Evolutionary conservation across 2,329 filamentous ascomycete species (phyloP).

Genomic region (Colletotrichum phormii): DNA sequence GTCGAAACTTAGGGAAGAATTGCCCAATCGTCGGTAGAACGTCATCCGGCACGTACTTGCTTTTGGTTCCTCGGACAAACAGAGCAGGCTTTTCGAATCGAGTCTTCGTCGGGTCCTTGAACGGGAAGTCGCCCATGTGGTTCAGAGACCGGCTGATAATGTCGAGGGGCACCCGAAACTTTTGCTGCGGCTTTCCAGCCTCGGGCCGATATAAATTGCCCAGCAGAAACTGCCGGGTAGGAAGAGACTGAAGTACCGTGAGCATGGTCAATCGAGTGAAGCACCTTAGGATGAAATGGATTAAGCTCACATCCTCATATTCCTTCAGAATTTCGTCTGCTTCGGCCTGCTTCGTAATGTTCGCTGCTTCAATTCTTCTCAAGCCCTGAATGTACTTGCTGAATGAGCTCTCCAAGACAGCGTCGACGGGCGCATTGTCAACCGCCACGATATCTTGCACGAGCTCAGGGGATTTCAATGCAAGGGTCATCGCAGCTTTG

Average conservation of each 20-base stretch:
- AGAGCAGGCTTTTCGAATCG: conserved; percentile 83
- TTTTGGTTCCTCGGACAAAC: conserved; percentile 82
- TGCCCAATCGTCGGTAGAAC: conserved; percentile 80
- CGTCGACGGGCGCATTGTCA: conserved; percentile 92
- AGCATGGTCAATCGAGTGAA: neutral
- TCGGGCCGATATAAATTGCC: conserved; percentile 78
- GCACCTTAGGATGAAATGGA: neutral
- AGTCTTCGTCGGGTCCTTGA: conserved; percentile 74
- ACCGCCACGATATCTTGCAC: conserved; percentile 82
- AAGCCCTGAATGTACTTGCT: conserved; percentile 85
- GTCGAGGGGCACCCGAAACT: conserved; percentile 83
- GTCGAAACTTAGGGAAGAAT: conserved; percentile 83
- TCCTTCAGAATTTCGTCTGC: conserved; percentile 82
- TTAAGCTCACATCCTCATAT: conserved; percentile 74
- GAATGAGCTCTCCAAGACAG: conserved; percentile 79
- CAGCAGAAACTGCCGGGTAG: conserved; percentile 90
- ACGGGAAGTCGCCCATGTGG: conserved; percentile 90
- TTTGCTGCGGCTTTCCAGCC: conserved; percentile 63
- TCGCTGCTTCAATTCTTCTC: conserved; percentile 79
- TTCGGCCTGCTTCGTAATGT: conserved; percentile 76
- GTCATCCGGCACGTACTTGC: conserved; percentile 85
- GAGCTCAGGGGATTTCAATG: conserved; percentile 75
- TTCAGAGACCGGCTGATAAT: conserved; percentile 76
- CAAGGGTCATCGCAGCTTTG: conserved; percentile 91
- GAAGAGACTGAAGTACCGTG: conserved; percentile 62